phyloP scores from a whole-genome alignment of 192 early-diverging fungal species.

The Haplosporangium gracile region DNA sequence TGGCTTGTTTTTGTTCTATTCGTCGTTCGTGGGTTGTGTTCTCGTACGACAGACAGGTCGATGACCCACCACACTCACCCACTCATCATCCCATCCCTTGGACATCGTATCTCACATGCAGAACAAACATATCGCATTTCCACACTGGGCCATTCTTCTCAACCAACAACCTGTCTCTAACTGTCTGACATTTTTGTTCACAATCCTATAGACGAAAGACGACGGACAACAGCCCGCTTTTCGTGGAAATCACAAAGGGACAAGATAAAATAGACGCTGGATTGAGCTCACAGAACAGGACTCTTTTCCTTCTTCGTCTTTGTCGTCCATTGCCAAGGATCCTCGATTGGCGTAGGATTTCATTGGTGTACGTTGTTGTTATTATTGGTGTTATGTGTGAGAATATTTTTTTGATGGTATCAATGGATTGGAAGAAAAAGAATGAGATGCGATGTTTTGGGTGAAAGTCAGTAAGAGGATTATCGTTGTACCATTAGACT shows the following conservation, averaged over 20 bases:
- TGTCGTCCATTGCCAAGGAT: not conserved
- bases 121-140: not conserved
- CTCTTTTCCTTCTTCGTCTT: not conserved
- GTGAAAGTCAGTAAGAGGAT: not conserved
- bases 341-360: not conserved
- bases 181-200: not conserved
- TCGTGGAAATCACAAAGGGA: not conserved
- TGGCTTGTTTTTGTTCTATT: not conserved
- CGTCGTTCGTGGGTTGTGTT: not conserved
- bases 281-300: not conserved
- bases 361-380: not conserved
- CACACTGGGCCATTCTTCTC: not conserved
- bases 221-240: not conserved
- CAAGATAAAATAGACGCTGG: not conserved
- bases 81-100: not conserved
- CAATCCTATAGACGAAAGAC: not conserved
- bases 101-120: not conserved
- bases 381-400: not conserved
- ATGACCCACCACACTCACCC: too few relatives aligned
- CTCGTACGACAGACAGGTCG: not conserved
- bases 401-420: not conserved
- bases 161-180: not conserved
- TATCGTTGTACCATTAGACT: slow-evolving; percentile 1
- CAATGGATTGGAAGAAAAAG: not conserved
- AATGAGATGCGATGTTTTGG: not conserved